phyloP scores from a whole-genome alignment of 2,329 filamentous ascomycete species.

The Epicoccum nigrum region DNA sequence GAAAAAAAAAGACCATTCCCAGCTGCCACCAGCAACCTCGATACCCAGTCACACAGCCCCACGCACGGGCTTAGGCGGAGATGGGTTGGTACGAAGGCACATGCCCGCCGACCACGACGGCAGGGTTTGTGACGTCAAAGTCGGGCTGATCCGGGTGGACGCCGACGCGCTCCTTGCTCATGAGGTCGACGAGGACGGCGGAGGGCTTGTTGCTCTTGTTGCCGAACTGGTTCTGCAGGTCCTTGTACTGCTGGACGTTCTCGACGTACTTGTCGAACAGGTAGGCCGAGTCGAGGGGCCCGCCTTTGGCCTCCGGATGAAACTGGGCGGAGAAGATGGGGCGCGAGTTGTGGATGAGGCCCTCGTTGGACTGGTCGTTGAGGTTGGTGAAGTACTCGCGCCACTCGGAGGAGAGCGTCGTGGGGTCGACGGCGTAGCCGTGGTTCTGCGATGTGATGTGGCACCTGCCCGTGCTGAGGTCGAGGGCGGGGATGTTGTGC shows the following conservation, averaged over 20 bases:
- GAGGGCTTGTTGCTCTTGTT: constrained; percentile 86
- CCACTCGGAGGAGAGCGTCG: constrained; percentile 83
- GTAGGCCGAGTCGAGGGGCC: constrained; percentile 93
- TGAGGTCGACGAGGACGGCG: constrained; percentile 85
- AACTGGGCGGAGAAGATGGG: constrained; percentile 99
- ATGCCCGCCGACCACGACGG: constrained; percentile 35
- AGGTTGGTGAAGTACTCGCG: constrained; percentile 99
- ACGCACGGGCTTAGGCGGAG: too few species aligned
- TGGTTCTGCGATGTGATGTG: constrained; percentile 99
- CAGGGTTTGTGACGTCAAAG: constrained; percentile 35
- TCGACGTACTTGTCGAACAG: constrained; percentile 96
- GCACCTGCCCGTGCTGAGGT: constrained; percentile 94
- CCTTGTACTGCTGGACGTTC: constrained; percentile 88
- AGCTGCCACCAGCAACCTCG: neutral
- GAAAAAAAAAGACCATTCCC: constrained; percentile 4
- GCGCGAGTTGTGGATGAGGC: constrained; percentile 92
- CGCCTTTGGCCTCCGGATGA: constrained; percentile 97
- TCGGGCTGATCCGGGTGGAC: constrained; percentile 60
- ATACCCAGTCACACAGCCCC: too few species aligned
- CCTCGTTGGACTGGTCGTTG: constrained; percentile 97
- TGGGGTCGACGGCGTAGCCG: constrained; percentile 90
- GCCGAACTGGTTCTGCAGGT: constrained; percentile 72
- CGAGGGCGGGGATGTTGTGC: constrained; percentile 96
- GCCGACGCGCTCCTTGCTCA: constrained; percentile 93
- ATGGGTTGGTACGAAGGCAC: constrained; percentile 44